Evolutionary conservation across 495 filamentous ascomycete genomes (phyloP), one percentile per base, ranked within the genome.

Genomic region (Rhizodiscina lignyota): DNA sequence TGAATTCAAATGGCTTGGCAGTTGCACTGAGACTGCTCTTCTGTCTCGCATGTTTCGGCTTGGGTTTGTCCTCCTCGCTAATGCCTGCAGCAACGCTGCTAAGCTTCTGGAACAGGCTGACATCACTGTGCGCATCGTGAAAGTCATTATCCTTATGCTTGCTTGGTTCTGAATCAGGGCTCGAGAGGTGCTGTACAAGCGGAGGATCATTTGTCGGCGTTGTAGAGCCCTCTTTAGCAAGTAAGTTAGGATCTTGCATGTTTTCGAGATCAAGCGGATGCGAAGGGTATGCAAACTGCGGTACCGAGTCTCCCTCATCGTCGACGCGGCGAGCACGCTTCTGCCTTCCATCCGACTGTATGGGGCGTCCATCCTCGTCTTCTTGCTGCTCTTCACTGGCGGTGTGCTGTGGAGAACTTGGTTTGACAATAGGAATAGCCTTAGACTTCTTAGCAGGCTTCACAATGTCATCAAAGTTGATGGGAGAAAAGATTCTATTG

Each of bases 381-480:
- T 58, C 48, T 12, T 41, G 42, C 12, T 61, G 55, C 22, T 58
- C 41, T 3, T 55, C 56, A 4, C 36, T 21, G 18, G 59, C 41
- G 16, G 19, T 48, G 5, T 34, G 24, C 15, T 41, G 58, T 32
- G 37, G 35, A 30, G 55, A 68, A 39, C 76, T 66, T 8, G 85
- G 82, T 13, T 64, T 65, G 11, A 86, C 58, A 34, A 93, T 89
- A 2, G 84, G 82, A 38, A 93, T 66, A 19, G 81, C 81, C 54
- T 83, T 94, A 3, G 77, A 79, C 35, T 70, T 68, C 58, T 79
- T 81, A 2, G 55, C 36, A 11, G 77, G 61, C 47, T 77, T 74
- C 16, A 66, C 55, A 29, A 70, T 59, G 12, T 84, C 72, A 18
- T 56, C 60, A 18, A 83, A 47, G 34, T 81, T 70, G 44, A 84